Evolutionary conservation across 192 early-diverging fungal species (phyloP).

Genomic region (Chytriomyces hyalinus): DNA sequence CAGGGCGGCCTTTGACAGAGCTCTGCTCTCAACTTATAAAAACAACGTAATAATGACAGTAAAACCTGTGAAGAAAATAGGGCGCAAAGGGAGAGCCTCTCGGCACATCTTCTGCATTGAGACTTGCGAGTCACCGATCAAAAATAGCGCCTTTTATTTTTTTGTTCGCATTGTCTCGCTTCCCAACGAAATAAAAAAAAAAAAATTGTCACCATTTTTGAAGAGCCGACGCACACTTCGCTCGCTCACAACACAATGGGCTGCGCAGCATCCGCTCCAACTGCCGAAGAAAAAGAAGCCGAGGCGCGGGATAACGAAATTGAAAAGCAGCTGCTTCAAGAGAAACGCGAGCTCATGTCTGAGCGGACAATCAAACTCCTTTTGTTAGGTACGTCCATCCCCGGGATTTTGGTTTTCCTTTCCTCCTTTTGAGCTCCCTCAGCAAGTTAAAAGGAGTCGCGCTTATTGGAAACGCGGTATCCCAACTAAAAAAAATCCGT

Average conservation of each 20-base stretch:
- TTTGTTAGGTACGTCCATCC: constrained; percentile 60
- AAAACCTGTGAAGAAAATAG: too few relatives aligned
- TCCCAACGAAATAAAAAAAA: too few relatives aligned
- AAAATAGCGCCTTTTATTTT: too few relatives aligned
- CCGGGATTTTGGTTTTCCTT: background rate
- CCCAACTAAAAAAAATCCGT: background rate
- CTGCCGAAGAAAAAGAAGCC: constrained; percentile 81
- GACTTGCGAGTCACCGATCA: too few relatives aligned
- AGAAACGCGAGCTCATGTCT: constrained; percentile 66
- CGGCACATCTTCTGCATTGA: too few relatives aligned
- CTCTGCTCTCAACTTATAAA: too few relatives aligned
- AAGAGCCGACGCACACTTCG: too few relatives aligned
- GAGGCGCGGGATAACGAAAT: constrained; percentile 87
- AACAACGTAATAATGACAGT: too few relatives aligned
- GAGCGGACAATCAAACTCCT: constrained; percentile 95
- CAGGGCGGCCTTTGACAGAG: too few relatives aligned
- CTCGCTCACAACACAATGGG: background rate
- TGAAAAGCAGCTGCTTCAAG: constrained; percentile 80
- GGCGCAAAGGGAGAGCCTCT: too few relatives aligned
- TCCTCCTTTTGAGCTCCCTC: background rate
- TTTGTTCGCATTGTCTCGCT: too few relatives aligned
- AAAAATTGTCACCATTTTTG: too few relatives aligned
- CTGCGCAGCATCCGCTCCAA: constrained; percentile 38
- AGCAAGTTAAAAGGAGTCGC: background rate
- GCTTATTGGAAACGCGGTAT: background rate